Conservation (phyloP, 257 asterid genomes). For the Catharanthus roseus region DNA sequence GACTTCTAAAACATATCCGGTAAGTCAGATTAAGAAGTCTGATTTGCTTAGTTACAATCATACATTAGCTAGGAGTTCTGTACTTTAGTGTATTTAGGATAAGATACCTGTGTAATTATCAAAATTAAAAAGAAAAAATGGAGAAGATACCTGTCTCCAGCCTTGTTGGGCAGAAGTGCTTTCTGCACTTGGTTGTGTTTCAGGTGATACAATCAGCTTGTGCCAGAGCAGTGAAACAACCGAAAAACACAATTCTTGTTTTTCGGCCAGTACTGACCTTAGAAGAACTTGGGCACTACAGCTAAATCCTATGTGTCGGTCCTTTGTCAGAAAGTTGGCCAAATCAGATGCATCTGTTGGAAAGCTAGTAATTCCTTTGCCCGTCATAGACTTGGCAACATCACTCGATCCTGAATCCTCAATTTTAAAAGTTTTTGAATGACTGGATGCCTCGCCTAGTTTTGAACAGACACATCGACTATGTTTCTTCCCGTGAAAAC, state of each 20-base stretch:
- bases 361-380: constrained; percentile 57
- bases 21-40: neutral
- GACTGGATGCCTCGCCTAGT: constrained; percentile 43
- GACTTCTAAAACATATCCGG: neutral
- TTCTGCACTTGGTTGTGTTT: constrained; percentile 85
- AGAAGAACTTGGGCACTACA: constrained; percentile 77
- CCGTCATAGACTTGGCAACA: constrained; percentile 35
- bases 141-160: constrained; percentile 89
- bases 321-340: constrained; percentile 90
- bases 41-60: neutral
- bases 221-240: constrained; percentile 98
- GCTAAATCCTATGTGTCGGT: constrained; percentile 80
- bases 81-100: neutral
- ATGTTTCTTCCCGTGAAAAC: constrained; percentile 55
- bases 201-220: constrained; percentile 92
- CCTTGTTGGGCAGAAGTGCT: constrained; percentile 99
- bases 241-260: constrained; percentile 87
- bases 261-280: constrained; percentile 71
- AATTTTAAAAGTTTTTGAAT: constrained; percentile 34
- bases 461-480: constrained; percentile 39
- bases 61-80: neutral
- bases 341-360: constrained; percentile 88
- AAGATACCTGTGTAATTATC: constrained; percentile 85
- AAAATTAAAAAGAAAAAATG: too few relatives aligned
- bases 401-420: constrained; percentile 33